Evolutionary conservation across 2,329 filamentous ascomycete genomes (phyloP).

Genomic region (Aspergillus versicolor): DNA sequence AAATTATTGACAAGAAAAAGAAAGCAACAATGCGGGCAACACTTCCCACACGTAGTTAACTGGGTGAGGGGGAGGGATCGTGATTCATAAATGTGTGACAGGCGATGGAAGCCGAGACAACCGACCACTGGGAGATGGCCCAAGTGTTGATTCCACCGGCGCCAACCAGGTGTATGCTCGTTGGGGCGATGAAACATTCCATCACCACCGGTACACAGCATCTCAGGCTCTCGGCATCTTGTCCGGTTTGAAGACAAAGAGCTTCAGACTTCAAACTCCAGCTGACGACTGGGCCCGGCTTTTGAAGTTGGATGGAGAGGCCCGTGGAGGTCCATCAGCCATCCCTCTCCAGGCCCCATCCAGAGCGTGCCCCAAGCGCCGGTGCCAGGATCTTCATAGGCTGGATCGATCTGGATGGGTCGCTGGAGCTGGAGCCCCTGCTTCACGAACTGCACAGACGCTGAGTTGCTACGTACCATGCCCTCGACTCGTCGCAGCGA

Average conservation of each 20-base stretch:
- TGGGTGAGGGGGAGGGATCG: constrained; percentile 4
- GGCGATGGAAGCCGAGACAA: constrained; percentile 15
- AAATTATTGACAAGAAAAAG: constrained; percentile 8
- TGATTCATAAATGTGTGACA: constrained; percentile 13
- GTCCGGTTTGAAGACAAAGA: constrained; percentile 1
- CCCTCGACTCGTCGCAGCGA: no score
- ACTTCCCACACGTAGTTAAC: background rate
- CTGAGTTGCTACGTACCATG: no score
- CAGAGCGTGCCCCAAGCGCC: constrained; percentile 9
- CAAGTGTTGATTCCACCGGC: constrained; percentile 16
- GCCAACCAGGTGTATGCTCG: constrained; percentile 2
- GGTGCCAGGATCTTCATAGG: constrained; percentile 16
- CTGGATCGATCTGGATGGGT: constrained; percentile 14
- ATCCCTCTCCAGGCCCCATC: background rate
- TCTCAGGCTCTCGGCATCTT: background rate
- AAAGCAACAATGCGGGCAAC: background rate
- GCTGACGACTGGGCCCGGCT: background rate
- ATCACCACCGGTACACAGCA: background rate
- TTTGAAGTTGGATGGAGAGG: background rate
- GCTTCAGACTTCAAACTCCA: background rate
- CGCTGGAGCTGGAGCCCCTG: constrained; percentile 13
- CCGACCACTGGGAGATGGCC: background rate
- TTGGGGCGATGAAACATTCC: background rate
- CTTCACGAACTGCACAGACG: background rate
- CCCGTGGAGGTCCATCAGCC: background rate